Conservation (phyloP, 2,329 filamentous ascomycete genomes). For the Trematosphaeria pertusa region DNA sequence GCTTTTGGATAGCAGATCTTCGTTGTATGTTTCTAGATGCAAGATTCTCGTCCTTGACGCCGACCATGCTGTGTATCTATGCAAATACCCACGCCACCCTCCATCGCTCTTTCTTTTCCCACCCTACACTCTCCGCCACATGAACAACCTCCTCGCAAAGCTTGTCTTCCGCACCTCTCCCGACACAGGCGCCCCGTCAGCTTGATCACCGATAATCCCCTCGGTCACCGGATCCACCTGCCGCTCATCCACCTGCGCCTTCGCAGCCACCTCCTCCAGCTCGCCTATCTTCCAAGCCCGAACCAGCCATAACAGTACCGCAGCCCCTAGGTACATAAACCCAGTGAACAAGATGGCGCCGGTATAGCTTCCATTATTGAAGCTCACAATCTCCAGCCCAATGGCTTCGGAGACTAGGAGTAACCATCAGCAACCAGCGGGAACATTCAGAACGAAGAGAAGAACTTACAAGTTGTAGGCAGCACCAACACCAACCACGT, state of each 20-base stretch:
- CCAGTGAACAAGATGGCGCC: constrained; percentile 67
- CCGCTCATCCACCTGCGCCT: constrained; percentile 31
- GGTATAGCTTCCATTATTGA: constrained; percentile 59
- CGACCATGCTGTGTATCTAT: too few relatives aligned
- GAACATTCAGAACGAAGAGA: background rate
- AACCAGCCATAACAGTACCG: constrained; percentile 61
- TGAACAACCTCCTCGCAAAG: constrained; percentile 39
- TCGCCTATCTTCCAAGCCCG: constrained; percentile 68
- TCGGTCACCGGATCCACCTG: constrained; percentile 29
- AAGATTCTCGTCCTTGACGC: too few relatives aligned
- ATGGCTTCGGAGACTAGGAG: constrained; percentile 59
- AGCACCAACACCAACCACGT: constrained; percentile 75
- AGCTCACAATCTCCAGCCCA: constrained; percentile 60
- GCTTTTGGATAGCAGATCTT: too few relatives aligned
- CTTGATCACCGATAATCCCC: constrained; percentile 2
- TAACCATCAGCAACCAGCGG: constrained; percentile 6
- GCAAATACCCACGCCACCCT: too few relatives aligned
- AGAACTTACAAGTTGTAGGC: constrained; percentile 67
- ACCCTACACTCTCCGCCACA: constrained; percentile 37
- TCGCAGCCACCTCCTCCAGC: constrained; percentile 51
- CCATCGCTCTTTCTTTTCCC: background rate
- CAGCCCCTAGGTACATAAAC: constrained; percentile 67
- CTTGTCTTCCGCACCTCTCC: constrained; percentile 26
- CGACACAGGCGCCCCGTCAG: background rate
- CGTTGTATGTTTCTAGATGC: too few relatives aligned